Evolutionary conservation across 2,329 filamentous ascomycete species (phyloP), one percentile per base, ranked within the genome.

Genomic region (Pseudopithomyces maydicus): DNA sequence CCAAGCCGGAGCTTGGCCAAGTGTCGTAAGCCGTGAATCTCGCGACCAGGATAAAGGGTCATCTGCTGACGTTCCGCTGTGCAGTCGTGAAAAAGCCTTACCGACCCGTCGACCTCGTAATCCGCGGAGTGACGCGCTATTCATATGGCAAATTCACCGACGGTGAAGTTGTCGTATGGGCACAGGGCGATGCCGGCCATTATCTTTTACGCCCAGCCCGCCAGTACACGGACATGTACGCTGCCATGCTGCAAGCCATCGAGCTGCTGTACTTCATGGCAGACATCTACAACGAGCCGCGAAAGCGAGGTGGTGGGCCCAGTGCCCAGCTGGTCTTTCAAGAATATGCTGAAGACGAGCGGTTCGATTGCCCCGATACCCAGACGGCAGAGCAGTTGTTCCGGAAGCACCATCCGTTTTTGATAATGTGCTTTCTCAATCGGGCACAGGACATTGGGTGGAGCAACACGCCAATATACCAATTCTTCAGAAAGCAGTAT

Each of bases 151-250:
- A 80, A 59, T 75, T 86, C 12, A 85, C 88, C 32, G 81, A 84
- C 49, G 81, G 81, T 0, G 78, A 80, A 17, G 80, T 84, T 3
- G 79, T 84, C n/a, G 78, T 90, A 29, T 92, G 89, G 89, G 86
- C 88, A 1, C 79, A 81, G 29, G 87, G 87, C 36, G 72, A 79
- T 52, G 83, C 86, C 12, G 89, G 88, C 43, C 91, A 88, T 88
- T 91, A 86, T 69, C 84, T 88, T 67, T 81, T 92, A 41, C 78
- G 78, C 32, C 88, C 90, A 1, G 78, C 83, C n/a, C 68, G 78
- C 10, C 72, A 76, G 2, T 92, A 90, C 70, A 75, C 77, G 49
- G 65, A 74, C 6, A 84, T 85, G 26, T 88, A 84, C 72, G 74
- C 82, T 29, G 78, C 81, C 46, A 89, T 90, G 80, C 80, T 83